Evolutionary conservation across 331 rosid genomes (phyloP).

Genomic region (Dryas integrifolia): DNA sequence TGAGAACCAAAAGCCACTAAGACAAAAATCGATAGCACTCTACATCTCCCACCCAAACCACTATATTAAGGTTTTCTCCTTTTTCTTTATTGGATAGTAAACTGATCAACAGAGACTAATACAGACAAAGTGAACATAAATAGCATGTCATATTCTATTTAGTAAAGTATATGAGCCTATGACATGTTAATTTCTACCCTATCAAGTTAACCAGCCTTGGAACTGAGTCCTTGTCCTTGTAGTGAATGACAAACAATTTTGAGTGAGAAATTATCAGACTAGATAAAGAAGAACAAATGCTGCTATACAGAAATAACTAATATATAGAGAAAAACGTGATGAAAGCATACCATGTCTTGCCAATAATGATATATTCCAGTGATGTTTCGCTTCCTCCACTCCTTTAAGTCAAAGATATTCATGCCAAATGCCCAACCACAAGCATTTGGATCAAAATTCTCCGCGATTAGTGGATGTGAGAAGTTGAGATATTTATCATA

Average conservation of each 20-base stretch:
- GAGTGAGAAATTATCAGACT: neutral
- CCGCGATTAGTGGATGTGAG: slow-evolving; percentile 74
- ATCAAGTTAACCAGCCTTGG: neutral
- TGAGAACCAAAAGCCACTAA: neutral
- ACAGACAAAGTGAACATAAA: neutral
- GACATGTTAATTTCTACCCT: neutral
- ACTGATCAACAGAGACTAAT: neutral
- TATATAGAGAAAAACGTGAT: neutral
- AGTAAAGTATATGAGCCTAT: neutral
- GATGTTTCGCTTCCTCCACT: slow-evolving; percentile 85
- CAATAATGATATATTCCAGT: slow-evolving; percentile 90
- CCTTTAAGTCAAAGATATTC: slow-evolving; percentile 92
- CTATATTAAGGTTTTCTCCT: no score
- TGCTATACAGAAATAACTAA: neutral
- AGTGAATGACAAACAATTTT: neutral
- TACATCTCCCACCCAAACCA: no score
- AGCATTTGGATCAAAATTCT: slow-evolving; percentile 80
- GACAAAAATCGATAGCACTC: neutral
- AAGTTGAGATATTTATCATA: slow-evolving; percentile 95
- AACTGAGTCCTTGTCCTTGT: neutral
- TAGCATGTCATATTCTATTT: neutral
- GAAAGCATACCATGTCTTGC: slow-evolving; percentile 82
- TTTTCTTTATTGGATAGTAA: neutral
- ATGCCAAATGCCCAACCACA: slow-evolving; percentile 99
- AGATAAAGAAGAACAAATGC: neutral